These are phyloP conservation scores for Colletotrichum echinochloae DNA, from an alignment of 2,329 filamentous ascomycete genomes.

Conservation along the genomic window DNA sequence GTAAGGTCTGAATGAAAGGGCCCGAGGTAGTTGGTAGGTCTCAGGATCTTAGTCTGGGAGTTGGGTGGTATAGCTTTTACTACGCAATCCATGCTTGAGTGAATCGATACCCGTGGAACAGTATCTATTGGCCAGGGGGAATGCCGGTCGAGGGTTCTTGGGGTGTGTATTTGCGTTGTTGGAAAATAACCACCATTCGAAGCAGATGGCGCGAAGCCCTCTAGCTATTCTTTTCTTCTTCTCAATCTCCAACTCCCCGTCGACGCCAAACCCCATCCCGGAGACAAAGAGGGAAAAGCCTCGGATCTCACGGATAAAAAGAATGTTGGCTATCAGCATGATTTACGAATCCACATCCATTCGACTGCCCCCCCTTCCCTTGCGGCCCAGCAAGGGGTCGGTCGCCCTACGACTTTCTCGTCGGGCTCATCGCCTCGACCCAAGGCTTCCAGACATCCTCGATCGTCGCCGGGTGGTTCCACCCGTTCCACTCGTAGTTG, in stretches of 20 bases:
- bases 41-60: neutral
- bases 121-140: too few relatives aligned
- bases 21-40: neutral
- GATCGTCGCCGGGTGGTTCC: conserved; percentile 58
- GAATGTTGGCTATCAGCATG: neutral
- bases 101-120: neutral
- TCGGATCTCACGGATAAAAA: neutral
- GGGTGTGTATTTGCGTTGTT: neutral
- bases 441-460: conserved; percentile 64
- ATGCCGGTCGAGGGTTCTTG: neutral
- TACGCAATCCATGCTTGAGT: neutral
- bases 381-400: neutral
- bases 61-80: too few relatives aligned
- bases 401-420: conserved; percentile 48
- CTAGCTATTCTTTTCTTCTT: neutral
- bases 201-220: neutral
- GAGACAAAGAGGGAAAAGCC: neutral
- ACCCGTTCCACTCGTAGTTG: conserved; percentile 59
- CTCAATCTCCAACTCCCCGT: neutral
- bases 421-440: conserved; percentile 57
- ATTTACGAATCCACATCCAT: neutral
- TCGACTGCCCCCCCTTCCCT: neutral
- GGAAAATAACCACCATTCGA: neutral
- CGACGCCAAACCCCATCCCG: fast-evolving
- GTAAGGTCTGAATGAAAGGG: neutral